Base-by-base conservation (phyloP, 148 eudicot genomes). In the Rhododendron molle region DNA sequence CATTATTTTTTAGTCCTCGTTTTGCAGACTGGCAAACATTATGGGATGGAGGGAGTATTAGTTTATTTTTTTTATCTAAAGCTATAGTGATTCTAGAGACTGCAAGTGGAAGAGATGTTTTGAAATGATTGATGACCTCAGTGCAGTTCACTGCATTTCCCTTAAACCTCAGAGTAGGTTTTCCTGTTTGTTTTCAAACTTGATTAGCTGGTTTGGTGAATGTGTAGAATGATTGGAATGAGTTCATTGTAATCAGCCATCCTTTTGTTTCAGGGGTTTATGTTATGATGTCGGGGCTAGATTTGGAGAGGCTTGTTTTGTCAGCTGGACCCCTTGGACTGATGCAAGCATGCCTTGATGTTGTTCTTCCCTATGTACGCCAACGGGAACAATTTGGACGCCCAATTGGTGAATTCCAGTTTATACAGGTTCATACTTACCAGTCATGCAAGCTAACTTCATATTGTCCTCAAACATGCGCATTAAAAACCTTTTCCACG, bases 271-370 rank as follows among this genome's bases (percentile, higher is more conserved):
- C 95, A 97, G 99, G 99, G 65, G 99, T 97, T 77, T 97, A 97
- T 93, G 99, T 97, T 67, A 92, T 97, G 99, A 93, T 97, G 99
- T 97, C 98, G 58, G 99, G 99, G 89, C 89, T 97, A 81, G 99
- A 97, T 91, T 89, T 97, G 91, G 99, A 97, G 88, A 89, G 99
- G 87, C 98, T 95, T 83, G 98, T 97, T 80, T 87, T 97, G 88
- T 89, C 99, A 11, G 94, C 92, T 87, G 99, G 98, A 21, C 99
- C 99, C 80, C 91, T 97, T 34, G 99, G 99, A 50, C 88, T 97
- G 54, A 97, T 97, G 99, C 99, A 97, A 88, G 94, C 98, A 83
- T 97, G 96, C 87, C 95, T 97, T 87, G 99, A 97, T 92, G 92
- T 88, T 88, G 99, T 89, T 88, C 93, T 97, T 88, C 99, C 99